Percentiles rank a stretch among this genome's conserved stretches.
Conservation (phyloP, 164 flowering plant species). For the Liquidambar formosana region DNA sequence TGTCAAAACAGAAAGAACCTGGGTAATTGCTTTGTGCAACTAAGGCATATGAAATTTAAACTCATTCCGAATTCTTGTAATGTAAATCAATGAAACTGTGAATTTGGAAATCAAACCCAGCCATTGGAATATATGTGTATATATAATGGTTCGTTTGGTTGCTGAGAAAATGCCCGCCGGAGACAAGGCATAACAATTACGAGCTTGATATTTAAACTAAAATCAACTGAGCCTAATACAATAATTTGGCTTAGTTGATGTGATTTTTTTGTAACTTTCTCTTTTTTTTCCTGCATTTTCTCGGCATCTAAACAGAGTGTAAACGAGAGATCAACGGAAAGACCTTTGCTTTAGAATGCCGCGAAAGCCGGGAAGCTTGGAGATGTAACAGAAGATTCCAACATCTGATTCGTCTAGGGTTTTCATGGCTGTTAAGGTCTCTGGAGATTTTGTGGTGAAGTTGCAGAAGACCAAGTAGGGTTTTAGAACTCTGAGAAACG, state of each 20-base stretch:
- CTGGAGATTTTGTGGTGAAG: conserved; percentile 1
- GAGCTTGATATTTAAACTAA: not conserved
- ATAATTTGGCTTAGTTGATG: not conserved
- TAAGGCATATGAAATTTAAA: too few species aligned
- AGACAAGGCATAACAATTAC: not conserved
- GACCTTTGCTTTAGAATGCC: conserved; percentile 92
- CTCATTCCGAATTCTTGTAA: too few species aligned
- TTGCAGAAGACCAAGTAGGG: conserved; percentile 25
- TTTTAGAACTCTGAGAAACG: conserved; percentile 23
- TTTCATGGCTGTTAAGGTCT: conserved; percentile 30
- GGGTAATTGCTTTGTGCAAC: too few species aligned
- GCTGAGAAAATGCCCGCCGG: not conserved
- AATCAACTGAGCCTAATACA: not conserved
- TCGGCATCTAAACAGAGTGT: not conserved
- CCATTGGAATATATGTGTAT: not conserved
- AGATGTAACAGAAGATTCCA: conserved; percentile 76
- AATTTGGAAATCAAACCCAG: not conserved
- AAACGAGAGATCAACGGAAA: not conserved
- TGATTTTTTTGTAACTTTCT: not conserved
- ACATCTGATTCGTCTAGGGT: conserved; percentile 69
- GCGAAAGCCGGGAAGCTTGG: conserved; percentile 80
- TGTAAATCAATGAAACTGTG: not conserved
- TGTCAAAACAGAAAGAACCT: not conserved
- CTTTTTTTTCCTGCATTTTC: not conserved
- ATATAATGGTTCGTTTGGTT: not conserved